These are phyloP conservation scores for Benincasa hispida DNA, from an alignment of 306 rosid species.

Conservation along the genomic window DNA sequence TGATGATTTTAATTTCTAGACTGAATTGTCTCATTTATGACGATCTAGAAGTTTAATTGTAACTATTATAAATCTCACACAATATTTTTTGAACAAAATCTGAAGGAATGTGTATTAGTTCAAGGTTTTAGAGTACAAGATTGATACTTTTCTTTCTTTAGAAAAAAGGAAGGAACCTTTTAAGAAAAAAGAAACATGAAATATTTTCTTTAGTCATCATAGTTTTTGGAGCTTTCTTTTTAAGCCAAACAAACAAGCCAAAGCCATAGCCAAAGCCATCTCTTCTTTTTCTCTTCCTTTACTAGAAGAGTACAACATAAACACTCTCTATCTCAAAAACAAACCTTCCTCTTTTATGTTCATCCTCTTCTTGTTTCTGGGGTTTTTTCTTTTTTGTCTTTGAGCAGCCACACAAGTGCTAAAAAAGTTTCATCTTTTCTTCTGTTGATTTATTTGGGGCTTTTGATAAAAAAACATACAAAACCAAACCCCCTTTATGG, in stretches of 20 bases:
- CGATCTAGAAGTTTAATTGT: too few species aligned
- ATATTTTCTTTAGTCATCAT: slow-evolving; percentile 12
- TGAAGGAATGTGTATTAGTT: too few species aligned
- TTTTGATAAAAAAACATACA: neutral
- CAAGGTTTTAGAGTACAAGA: too few species aligned
- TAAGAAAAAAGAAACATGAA: neutral
- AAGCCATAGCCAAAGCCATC: neutral
- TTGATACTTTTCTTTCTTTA: too few species aligned
- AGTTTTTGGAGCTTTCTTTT: slow-evolving; percentile 40
- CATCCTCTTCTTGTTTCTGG: neutral
- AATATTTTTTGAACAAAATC: too few species aligned
- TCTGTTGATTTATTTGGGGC: neutral
- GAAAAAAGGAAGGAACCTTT: neutral
- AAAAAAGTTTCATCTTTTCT: neutral
- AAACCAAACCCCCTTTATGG: neutral
- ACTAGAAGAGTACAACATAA: neutral
- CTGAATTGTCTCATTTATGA: too few species aligned
- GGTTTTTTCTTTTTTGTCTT: slow-evolving; percentile 38
- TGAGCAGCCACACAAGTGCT: slow-evolving; percentile 19
- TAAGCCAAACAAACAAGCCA: slow-evolving; percentile 27
- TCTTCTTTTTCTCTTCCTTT: neutral
- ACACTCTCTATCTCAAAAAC: neutral
- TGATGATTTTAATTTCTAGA: too few species aligned
- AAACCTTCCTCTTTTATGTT: neutral
- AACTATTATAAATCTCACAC: too few species aligned